Base-by-base conservation (phyloP, 495 filamentous ascomycete species). In the Ascodesmis nigricans region DNA sequence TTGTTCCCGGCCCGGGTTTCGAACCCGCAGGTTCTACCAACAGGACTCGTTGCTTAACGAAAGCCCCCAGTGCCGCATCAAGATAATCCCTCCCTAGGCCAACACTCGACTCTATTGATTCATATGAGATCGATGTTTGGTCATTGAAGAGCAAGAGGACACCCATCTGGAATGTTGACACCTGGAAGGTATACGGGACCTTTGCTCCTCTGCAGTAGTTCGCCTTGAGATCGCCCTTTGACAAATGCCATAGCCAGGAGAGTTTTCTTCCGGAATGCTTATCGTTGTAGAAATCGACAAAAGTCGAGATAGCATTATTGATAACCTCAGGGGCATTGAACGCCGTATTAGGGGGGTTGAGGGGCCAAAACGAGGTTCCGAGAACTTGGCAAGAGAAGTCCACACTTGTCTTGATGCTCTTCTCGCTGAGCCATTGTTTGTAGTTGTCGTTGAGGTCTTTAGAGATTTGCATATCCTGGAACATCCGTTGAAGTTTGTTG, bases 401-500 rank as follows among this genome's bases (percentile, higher is more conserved):
- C 23, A 52, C 48, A 30, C 39, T 43, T 24, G 38, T 38, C 11
- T 32, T 28, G 5, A 64, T 60, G 40, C 66, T 66, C 28, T 50
- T 58, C 13, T 24, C 27, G 31, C 55, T 53, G 35, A 56, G 60
- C 60, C 64, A 78, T 21, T 72, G 71, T 51, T 75, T 73, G 65
- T 84, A 95, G 22, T 66, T 67, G 22, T 65, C 63, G 55, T 99
- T 95, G 33, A 99, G 71, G 58, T 95, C 90, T 55, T 91, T 90
- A 45, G 83, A 93, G 33, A 91, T 87, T 53, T 93, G 87, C 58
- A 99, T 95, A 47, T 99, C 87, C 53, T 93, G 82, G 67, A 95
- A 95, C 87, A 99, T 99, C 47, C 90, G 82, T 60, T 95, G 87
- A 31, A 99, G 62, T 56, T 93, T 95, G 62, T 95, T 95, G 43